These are phyloP conservation scores for Xylaria sp. DNA, from an alignment of 2,329 filamentous ascomycete species.

Conservation along the genomic window DNA sequence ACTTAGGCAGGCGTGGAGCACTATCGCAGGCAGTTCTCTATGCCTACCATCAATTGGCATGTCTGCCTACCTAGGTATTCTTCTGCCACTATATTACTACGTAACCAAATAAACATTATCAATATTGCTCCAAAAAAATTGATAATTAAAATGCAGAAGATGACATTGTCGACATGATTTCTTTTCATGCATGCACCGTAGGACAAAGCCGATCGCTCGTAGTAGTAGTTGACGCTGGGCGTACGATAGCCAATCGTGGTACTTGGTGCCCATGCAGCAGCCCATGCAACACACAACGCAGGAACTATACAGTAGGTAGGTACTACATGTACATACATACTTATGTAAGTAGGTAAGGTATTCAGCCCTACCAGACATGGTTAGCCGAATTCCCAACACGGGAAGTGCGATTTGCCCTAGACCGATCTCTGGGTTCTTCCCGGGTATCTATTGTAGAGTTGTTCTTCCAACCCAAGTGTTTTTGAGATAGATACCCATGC, in stretches of 20 bases:
- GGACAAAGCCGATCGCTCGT: conserved; percentile 30
- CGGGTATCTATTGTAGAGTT: not conserved
- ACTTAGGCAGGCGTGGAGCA: not conserved
- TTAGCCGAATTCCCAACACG: conserved; percentile 7
- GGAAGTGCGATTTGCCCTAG: not conserved
- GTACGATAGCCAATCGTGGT: conserved; percentile 38
- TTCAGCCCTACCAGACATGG: conserved; percentile 36
- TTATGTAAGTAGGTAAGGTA: conserved; percentile 7
- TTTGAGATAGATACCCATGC: conserved; percentile 1
- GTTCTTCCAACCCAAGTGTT: not conserved
- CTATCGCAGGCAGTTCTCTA: not conserved
- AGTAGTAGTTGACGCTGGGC: conserved; percentile 9
- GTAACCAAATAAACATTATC: too few species aligned
- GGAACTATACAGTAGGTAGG: not conserved
- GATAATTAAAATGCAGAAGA: not conserved
- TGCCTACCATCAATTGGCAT: not conserved
- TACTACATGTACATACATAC: too few species aligned
- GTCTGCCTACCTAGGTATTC: not conserved
- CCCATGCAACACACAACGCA: conserved; percentile 13
- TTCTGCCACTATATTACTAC: not conserved
- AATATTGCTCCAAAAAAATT: not conserved
- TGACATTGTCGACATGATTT: conserved; percentile 5
- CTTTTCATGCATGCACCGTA: conserved; percentile 22
- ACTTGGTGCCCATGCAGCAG: not conserved
- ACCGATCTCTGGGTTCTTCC: not conserved